Base-by-base conservation (phyloP, 768 basidiomycete species). In the Phylloporus rhodoxanthus region DNA sequence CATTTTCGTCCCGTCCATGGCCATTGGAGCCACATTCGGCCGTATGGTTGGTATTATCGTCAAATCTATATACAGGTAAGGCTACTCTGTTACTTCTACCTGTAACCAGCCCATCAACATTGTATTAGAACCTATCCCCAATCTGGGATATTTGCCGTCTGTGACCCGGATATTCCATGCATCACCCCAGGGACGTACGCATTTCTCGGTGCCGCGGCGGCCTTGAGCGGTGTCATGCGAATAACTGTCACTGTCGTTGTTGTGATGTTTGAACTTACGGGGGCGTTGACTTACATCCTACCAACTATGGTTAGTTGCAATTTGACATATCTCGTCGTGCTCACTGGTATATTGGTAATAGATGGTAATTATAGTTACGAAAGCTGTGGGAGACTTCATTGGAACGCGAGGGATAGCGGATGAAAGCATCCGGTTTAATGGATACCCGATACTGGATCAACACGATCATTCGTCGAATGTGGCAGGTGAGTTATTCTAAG, bases 181-280 rank as follows among this genome's bases (percentile, higher is more conserved):
- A 98, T 99, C 60, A 98, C 96, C 0, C 95, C 96, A 0, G 96
- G 96, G 17, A 97, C 95, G 8, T 98, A 99, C 68, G 96, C 96
- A 2, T 91, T 98, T 61, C 76, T 99, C 11, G 96, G 96, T 6
- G 96, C 96, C 1, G 96, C 96, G 4, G 96, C 96, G 6, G 89
- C 93, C 13, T 72, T 99, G 36, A 93, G 96, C 47, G 95, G 96
- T 29, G 84, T 98, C 46, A 99, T 97, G 80, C 80, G 94, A 58
- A 89, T 98, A 50, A 99, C 96, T 0, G 92, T 98, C 23, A 91
- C 94, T 0, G 93, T 99, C 5, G 96, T 98, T 8, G 96, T 98
- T 30, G 94, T 99, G 68, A 98, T 99, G 93, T 98, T 97, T 65
- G 95, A 98, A 62, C 76, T 99, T 17, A 99, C 96, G 4, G 96